These are phyloP conservation scores for Nepenthes gracilis DNA, from an alignment of 148 eudicot species.

Conservation along the genomic window DNA sequence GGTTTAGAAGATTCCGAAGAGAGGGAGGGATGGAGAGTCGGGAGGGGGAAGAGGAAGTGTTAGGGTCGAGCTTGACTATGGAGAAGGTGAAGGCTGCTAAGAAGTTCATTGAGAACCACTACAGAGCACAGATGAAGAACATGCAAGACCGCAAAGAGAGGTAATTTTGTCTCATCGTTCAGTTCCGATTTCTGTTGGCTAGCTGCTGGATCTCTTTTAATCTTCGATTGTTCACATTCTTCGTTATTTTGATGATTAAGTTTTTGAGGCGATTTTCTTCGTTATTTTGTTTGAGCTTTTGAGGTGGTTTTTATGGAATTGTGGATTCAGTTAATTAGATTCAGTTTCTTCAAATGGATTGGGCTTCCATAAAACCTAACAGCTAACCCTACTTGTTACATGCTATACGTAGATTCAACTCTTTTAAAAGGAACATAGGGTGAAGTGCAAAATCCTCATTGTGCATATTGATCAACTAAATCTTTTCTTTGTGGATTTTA, in stretches of 20 bases:
- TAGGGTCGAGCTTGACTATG: conserved; percentile 91
- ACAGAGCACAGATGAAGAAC: conserved; percentile 82
- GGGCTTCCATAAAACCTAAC: neutral
- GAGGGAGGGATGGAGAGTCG: conserved; percentile 6
- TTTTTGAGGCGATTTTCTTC: neutral
- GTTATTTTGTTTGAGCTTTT: too few species aligned
- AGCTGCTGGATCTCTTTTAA: neutral
- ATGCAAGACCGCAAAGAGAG: conserved; percentile 81
- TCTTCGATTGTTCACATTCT: neutral
- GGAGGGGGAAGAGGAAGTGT: conserved; percentile 46
- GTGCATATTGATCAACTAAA: too few species aligned
- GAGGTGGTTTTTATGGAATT: neutral
- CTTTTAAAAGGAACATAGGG: too few species aligned
- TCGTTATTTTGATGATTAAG: too few species aligned
- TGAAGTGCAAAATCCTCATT: too few species aligned
- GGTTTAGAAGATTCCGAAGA: too few species aligned
- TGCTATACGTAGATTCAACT: neutral
- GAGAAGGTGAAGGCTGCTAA: conserved; percentile 93
- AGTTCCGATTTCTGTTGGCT: neutral
- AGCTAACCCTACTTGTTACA: neutral
- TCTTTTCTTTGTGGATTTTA: too few species aligned
- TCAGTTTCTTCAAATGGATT: neutral
- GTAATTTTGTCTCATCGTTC: conserved; percentile 16
- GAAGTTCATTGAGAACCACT: conserved; percentile 90
- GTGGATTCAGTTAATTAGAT: neutral